A percentile compares a stretch with the other conserved stretches of the same genome.
These are phyloP conservation scores for Iberis pinnata DNA, from an alignment of 345 rosid genomes.

Conservation along the genomic window DNA sequence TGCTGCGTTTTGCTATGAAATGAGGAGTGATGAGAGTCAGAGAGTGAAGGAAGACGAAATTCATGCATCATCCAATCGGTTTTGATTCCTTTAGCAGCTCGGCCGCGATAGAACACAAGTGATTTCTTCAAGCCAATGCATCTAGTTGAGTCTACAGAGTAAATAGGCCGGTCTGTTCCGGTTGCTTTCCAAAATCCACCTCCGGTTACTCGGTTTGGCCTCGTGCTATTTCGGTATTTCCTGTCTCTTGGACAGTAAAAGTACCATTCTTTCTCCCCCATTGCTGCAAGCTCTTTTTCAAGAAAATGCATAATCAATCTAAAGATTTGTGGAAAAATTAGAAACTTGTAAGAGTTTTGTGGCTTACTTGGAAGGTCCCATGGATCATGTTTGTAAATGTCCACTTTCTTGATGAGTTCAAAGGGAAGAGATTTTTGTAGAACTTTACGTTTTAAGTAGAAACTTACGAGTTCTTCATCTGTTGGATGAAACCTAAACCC, in stretches of 20 bases:
- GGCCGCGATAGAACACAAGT: slow-evolving; percentile 81
- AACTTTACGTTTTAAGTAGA: slow-evolving; percentile 62
- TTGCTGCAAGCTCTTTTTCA: slow-evolving; percentile 46
- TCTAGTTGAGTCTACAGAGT: slow-evolving; percentile 57
- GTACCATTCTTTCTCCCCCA: slow-evolving; percentile 94
- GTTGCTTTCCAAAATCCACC: slow-evolving; percentile 98
- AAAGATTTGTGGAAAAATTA: no score
- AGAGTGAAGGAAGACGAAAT: slow-evolving; percentile 71
- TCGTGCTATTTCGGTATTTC: slow-evolving; percentile 79
- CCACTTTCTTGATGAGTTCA: slow-evolving; percentile 87
- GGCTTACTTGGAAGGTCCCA: slow-evolving; percentile 98
- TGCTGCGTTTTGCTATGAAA: no score
- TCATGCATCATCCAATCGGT: slow-evolving; percentile 99
- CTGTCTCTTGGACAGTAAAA: slow-evolving; percentile 91
- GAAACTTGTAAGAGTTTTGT: neutral
- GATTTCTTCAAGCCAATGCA: slow-evolving; percentile 95
- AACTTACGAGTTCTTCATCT: slow-evolving; percentile 91
- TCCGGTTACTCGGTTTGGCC: slow-evolving; percentile 91
- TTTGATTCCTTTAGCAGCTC: slow-evolving; percentile 88
- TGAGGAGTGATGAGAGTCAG: slow-evolving; percentile 36
- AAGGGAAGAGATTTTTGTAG: slow-evolving; percentile 55
- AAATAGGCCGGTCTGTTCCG: slow-evolving; percentile 92
- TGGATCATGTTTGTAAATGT: slow-evolving; percentile 85
- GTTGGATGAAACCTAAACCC: slow-evolving; percentile 96
- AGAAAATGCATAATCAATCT: neutral